Evolutionary conservation across 495 filamentous ascomycete genomes (phyloP).

Genomic region (Aspergillus affinis): DNA sequence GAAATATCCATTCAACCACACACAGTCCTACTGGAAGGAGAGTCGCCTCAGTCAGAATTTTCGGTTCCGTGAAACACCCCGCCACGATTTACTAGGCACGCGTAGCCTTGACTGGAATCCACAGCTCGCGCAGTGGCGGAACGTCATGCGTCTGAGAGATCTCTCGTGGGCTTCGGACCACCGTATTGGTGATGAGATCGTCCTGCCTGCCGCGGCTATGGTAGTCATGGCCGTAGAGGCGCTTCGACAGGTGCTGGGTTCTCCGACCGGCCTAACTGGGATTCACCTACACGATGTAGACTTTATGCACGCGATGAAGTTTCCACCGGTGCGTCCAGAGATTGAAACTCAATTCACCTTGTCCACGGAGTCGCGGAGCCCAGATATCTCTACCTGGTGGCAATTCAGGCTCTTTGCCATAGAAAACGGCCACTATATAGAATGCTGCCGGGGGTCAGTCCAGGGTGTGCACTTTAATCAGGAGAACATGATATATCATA

Average conservation of each 20-base stretch:
- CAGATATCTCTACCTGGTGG: background rate
- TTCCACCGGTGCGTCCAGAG: too few relatives aligned
- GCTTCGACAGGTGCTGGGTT: constrained; percentile 21
- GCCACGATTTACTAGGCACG: constrained; percentile 25
- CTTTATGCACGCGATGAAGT: background rate
- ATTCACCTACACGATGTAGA: background rate
- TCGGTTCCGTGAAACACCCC: constrained; percentile 11
- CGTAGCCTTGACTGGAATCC: constrained; percentile 19
- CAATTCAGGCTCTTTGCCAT: constrained; percentile 3
- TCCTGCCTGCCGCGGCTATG: constrained; percentile 40
- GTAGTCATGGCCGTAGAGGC: constrained; percentile 43
- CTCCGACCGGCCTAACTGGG: too few relatives aligned
- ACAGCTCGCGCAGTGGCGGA: constrained; percentile 27
- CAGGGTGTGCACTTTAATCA: background rate
- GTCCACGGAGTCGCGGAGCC: background rate
- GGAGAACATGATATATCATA: too few relatives aligned
- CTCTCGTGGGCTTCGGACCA: constrained; percentile 41
- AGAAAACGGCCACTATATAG: background rate
- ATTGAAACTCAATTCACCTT: constrained; percentile 1
- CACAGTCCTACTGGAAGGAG: constrained; percentile 8
- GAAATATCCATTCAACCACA: constrained; percentile 46
- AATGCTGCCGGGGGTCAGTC: background rate
- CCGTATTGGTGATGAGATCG: constrained; percentile 21
- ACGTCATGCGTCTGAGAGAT: constrained; percentile 26
- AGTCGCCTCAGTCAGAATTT: constrained; percentile 14